Conservation (phyloP, 176 grass and related monocot genomes). For the Avena eriantha region DNA sequence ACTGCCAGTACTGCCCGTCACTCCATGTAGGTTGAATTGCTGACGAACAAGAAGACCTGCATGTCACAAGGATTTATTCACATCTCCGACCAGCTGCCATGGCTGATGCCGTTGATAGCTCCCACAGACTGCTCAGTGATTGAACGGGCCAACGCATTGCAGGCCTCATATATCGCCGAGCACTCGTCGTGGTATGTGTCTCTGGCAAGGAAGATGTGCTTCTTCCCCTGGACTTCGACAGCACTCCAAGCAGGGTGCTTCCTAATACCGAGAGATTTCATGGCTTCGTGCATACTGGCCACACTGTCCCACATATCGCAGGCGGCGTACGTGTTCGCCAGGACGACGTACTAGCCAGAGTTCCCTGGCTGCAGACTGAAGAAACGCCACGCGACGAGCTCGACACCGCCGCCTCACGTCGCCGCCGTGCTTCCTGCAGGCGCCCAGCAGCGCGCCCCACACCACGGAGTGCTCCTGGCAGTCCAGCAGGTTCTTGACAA, state of each 20-base stretch:
- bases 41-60: background rate
- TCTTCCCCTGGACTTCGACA: slow-evolving; percentile 50
- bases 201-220: slow-evolving; percentile 52
- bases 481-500: slow-evolving; percentile 57
- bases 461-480: slow-evolving; percentile 58
- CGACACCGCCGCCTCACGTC: slow-evolving; percentile 41
- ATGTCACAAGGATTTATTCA: background rate
- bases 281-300: slow-evolving; percentile 47
- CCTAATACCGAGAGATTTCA: slow-evolving; percentile 53
- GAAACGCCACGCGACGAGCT: slow-evolving; percentile 49
- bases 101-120: background rate
- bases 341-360: slow-evolving; percentile 56
- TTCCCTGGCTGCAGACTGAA: slow-evolving; percentile 57
- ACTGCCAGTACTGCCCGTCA: background rate
- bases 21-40: background rate
- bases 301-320: slow-evolving; percentile 61
- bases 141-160: slow-evolving; percentile 44
- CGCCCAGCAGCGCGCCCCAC: slow-evolving; percentile 64
- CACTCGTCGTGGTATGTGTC: slow-evolving; percentile 55
- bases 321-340: slow-evolving; percentile 63
- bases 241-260: slow-evolving; percentile 67
- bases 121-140: slow-evolving; percentile 16
- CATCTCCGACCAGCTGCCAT: background rate
- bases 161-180: slow-evolving; percentile 51
- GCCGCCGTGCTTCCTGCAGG: slow-evolving; percentile 59